Evolutionary conservation across 1,139 yeast genomes (phyloP).

Genomic region (Torulaspora pretoriensis): DNA sequence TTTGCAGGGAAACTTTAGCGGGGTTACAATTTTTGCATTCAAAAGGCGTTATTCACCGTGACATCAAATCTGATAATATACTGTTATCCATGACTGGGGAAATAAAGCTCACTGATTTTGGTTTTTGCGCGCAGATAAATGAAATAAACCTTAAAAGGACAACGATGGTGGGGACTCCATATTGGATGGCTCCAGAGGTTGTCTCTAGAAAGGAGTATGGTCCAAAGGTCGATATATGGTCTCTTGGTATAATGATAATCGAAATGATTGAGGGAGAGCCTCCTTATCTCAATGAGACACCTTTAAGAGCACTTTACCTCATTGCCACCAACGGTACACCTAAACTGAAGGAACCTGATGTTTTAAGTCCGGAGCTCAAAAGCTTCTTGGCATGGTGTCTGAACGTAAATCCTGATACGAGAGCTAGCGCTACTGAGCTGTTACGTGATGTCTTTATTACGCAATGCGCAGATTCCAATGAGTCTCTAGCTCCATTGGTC

Average conservation of each 20-base stretch:
- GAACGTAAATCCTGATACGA: slow-evolving; percentile 76
- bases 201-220: slow-evolving; percentile 93
- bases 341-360: slow-evolving; percentile 80
- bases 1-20: slow-evolving; percentile 81
- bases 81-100: slow-evolving; percentile 78
- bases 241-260: slow-evolving; percentile 93
- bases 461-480: slow-evolving; percentile 63
- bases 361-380: slow-evolving; percentile 61
- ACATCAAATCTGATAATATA: slow-evolving; percentile 91
- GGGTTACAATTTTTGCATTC: slow-evolving; percentile 87
- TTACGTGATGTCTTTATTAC: slow-evolving; percentile 65
- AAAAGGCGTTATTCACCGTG: slow-evolving; percentile 93
- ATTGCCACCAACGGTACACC: slow-evolving; percentile 98
- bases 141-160: slow-evolving; percentile 83
- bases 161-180: slow-evolving; percentile 99
- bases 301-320: slow-evolving; percentile 78
- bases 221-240: slow-evolving; percentile 97
- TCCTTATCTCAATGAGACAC: slow-evolving; percentile 93
- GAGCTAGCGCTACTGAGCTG: slow-evolving; percentile 78
- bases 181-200: slow-evolving; percentile 99
- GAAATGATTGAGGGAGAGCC: slow-evolving; percentile 99
- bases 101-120: slow-evolving; percentile 81
- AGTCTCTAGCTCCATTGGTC: slow-evolving; percentile 82
- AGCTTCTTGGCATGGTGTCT: slow-evolving; percentile 74
- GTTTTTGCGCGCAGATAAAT: slow-evolving; percentile 88